phyloP scores from a whole-genome alignment of 2,329 filamentous ascomycete species.

The Pezicula carpinea region DNA sequence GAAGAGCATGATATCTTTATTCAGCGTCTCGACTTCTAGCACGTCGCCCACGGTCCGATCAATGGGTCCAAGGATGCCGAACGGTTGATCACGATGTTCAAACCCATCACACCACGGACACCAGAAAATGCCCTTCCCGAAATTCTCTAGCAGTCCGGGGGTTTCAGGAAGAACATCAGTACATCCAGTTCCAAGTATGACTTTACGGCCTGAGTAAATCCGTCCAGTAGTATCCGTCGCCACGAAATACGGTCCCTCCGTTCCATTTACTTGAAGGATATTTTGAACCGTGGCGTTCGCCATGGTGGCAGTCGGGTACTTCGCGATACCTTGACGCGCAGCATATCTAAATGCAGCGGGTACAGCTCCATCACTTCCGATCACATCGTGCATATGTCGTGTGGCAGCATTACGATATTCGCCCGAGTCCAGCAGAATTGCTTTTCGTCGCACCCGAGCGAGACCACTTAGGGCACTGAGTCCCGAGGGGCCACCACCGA shows the following conservation, averaged over 20 bases:
- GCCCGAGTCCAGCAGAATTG: conserved; percentile 37
- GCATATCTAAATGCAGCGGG: conserved; percentile 28
- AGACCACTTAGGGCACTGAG: conserved; percentile 34
- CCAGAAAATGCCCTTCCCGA: conserved; percentile 57
- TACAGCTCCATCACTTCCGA: conserved; percentile 31
- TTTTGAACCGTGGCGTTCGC: conserved; percentile 47
- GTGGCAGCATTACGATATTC: conserved; percentile 37
- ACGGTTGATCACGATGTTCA: conserved; percentile 53
- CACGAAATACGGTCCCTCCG: conserved; percentile 34
- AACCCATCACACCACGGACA: conserved; percentile 62
- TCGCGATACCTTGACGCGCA: conserved; percentile 39
- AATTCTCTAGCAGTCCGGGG: conserved; percentile 49
- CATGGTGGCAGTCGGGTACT: conserved; percentile 46
- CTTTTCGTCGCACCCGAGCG: conserved; percentile 31
- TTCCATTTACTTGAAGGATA: conserved; percentile 33
- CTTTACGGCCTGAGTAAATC: conserved; percentile 41
- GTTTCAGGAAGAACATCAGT: conserved; percentile 45
- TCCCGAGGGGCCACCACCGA: conserved; percentile 40
- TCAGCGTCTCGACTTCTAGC: conserved; percentile 49
- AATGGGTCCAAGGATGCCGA: conserved; percentile 48
- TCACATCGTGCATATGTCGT: conserved; percentile 40
- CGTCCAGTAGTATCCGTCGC: conserved; percentile 33
- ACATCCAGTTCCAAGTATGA: conserved; percentile 51
- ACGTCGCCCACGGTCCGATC: conserved; percentile 39
- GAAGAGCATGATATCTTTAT: conserved; percentile 35